Base-by-base conservation (phyloP, 768 basidiomycete species). In the Suillus tomentosus region DNA sequence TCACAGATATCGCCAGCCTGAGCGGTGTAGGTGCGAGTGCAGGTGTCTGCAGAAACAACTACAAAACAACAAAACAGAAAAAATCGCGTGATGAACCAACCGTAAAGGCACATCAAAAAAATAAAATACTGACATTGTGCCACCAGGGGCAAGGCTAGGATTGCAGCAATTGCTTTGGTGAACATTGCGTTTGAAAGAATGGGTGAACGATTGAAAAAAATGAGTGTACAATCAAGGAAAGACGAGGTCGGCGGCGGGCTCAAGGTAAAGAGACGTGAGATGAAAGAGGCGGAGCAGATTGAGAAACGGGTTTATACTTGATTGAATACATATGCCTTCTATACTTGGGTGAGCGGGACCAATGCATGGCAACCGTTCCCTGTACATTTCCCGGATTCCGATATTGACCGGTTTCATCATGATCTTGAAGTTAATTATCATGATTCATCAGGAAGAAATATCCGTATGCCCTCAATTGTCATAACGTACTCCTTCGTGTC, bases 1-100 rank as follows among this genome's bases (percentile, higher is more conserved):
- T 92, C 89, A 72, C 91, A 93, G 62, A 80, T 82, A 72, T 92
- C 91, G 59, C 87, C 87, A 3, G 70, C 69, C 64, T 82, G 69
- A 47, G 91, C 81, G 65, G 82, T 86, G 75, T 92, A 91, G 11
- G 68, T 73, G 67, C 91, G 86, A 36, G 80, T 75, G 73, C 91
- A 92, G 31, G 43, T 71, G 70, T 68, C 65, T 22, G 77, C 78
- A 7, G 61, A 57, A 67, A 62, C 71, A 55, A 73, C 74, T 71
- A 62, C 39, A 36, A 31, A 36, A 31, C 15, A 2, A 45, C 51
- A 56, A 50, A 62, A 64, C n/a, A 70, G 63, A 31, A 17, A 60
- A 65, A 60, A 42, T 47, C 42, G 36, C 17, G 17, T 1, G 1
- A 5, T 27, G 34, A 40, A 34, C 11, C 17, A 40, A 37, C 40